Conservation (phyloP, 2,329 filamentous ascomycete genomes). For the Penicillium sclerotigenum region DNA sequence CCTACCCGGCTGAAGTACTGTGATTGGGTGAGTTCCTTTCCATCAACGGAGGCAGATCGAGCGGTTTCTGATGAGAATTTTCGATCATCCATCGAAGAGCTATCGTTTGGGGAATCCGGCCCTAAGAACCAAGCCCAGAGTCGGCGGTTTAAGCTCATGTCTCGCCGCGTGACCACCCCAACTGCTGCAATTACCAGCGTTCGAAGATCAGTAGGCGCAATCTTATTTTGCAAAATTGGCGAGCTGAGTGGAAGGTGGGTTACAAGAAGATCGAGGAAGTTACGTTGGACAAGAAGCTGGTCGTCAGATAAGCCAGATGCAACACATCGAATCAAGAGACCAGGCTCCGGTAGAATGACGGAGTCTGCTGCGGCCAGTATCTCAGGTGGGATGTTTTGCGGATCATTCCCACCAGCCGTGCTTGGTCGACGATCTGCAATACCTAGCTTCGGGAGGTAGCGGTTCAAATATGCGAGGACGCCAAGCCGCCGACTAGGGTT, state of each 20-base stretch:
- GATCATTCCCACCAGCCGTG: constrained; percentile 29
- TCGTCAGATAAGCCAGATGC: constrained; percentile 83
- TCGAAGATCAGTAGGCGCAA: constrained; percentile 73
- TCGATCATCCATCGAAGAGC: constrained; percentile 30
- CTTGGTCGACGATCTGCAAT: constrained; percentile 33
- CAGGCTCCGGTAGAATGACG: constrained; percentile 74
- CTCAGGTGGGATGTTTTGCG: constrained; percentile 24
- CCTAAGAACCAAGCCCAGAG: constrained; percentile 97
- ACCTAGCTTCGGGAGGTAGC: constrained; percentile 72
- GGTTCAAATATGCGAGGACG: constrained; percentile 78
- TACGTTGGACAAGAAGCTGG: constrained; percentile 86
- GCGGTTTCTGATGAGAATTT: constrained; percentile 28
- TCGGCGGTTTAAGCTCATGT: constrained; percentile 94
- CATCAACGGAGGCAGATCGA: constrained; percentile 28
- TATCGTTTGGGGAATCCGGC: constrained; percentile 56
- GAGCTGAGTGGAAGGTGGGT: constrained; percentile 85
- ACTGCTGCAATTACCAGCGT: constrained; percentile 76
- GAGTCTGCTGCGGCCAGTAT: constrained; percentile 42
- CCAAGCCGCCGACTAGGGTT: constrained; percentile 80
- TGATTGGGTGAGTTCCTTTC: constrained; percentile 57
- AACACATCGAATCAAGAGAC: constrained; percentile 85
- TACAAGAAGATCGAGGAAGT: constrained; percentile 88
- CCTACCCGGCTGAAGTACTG: constrained; percentile 83
- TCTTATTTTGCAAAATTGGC: constrained; percentile 69
- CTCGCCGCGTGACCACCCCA: constrained; percentile 82